Conservation (phyloP, 1,284 basidiomycete genomes). For the Coriolopsis trogii region DNA sequence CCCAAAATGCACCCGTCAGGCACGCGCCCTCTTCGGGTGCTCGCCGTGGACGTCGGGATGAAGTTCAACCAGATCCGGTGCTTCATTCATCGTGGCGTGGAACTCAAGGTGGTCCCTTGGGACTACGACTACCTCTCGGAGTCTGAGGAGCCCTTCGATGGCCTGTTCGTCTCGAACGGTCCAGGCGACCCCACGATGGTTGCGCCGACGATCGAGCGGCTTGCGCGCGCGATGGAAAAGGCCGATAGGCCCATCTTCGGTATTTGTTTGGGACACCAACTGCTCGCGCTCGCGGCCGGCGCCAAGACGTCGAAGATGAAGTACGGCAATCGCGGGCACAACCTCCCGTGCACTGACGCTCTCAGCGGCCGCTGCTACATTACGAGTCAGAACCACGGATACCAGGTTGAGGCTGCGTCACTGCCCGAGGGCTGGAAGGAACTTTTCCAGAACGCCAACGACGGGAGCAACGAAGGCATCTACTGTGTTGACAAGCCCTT, state of each 20-base stretch:
- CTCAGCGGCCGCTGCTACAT: slow-evolving; percentile 97
- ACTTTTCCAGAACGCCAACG: slow-evolving; percentile 97
- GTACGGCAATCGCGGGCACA: slow-evolving; percentile 99
- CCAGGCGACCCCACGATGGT: slow-evolving; percentile 96
- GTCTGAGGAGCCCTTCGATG: slow-evolving; percentile 84
- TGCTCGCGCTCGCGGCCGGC: slow-evolving; percentile 94
- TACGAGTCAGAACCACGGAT: slow-evolving; percentile 99
- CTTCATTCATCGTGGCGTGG: slow-evolving; percentile 91
- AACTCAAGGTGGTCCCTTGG: slow-evolving; percentile 98
- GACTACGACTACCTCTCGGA: slow-evolving; percentile 88
- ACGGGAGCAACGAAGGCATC: slow-evolving; percentile 97
- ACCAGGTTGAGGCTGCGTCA: slow-evolving; percentile 85
- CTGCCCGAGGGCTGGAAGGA: slow-evolving; percentile 91
- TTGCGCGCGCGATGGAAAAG: slow-evolving; percentile 74
- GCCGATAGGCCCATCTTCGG: slow-evolving; percentile 92
- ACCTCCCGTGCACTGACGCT: slow-evolving; percentile 96
- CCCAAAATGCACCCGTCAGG: slow-evolving; percentile 77
- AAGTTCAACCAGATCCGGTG: slow-evolving; percentile 99
- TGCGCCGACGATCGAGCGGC: slow-evolving; percentile 70
- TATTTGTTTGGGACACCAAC: slow-evolving; percentile 98
- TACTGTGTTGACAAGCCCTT: slow-evolving; percentile 91
- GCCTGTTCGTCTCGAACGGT: slow-evolving; percentile 97
- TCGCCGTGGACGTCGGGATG: slow-evolving; percentile 98
- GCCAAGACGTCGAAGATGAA: slow-evolving; percentile 98
- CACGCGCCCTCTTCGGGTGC: slow-evolving; percentile 79